Conservation (phyloP, 202 grass and related monocot species). For the Musa balbisiana region DNA sequence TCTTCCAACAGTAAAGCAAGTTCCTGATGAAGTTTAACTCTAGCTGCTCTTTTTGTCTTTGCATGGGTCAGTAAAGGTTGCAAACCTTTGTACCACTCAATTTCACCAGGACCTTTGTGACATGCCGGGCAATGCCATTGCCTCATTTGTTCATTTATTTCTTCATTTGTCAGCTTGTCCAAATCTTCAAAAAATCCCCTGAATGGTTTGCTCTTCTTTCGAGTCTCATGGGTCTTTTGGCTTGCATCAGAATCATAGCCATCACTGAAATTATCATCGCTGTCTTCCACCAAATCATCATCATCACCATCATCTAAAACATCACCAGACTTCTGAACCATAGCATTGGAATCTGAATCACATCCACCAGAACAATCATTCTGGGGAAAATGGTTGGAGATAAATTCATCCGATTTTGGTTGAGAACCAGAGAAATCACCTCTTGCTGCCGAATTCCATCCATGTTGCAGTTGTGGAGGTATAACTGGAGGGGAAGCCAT, state of each 20-base stretch:
- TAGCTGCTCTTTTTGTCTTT: slow-evolving; percentile 63
- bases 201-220: slow-evolving; percentile 69
- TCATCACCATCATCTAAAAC: slow-evolving; percentile 32
- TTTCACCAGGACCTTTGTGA: slow-evolving; percentile 72
- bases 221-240: slow-evolving; percentile 55
- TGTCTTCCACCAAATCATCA: slow-evolving; percentile 37
- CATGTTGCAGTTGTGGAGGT: slow-evolving; percentile 39
- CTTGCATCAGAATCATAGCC: slow-evolving; percentile 63
- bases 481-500: slow-evolving; percentile 32
- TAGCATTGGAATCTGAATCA: slow-evolving; percentile 25
- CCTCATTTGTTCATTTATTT: slow-evolving; percentile 56
- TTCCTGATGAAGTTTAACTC: slow-evolving; percentile 71
- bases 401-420: slow-evolving; percentile 29
- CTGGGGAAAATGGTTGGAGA: not conserved
- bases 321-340: too few species aligned
- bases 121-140: slow-evolving; percentile 81
- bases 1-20: slow-evolving; percentile 75
- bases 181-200: slow-evolving; percentile 65
- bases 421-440: slow-evolving; percentile 34
- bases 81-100: slow-evolving; percentile 80
- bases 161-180: slow-evolving; percentile 45
- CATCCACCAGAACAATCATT: slow-evolving; percentile 16
- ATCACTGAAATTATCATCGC: slow-evolving; percentile 42
- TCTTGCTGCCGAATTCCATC: slow-evolving; percentile 55
- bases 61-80: slow-evolving; percentile 80